Evolutionary conservation across 371 early-diverging fungal genomes (phyloP), one percentile per base, ranked within the genome.

Genomic region (Mortierella sp.): DNA sequence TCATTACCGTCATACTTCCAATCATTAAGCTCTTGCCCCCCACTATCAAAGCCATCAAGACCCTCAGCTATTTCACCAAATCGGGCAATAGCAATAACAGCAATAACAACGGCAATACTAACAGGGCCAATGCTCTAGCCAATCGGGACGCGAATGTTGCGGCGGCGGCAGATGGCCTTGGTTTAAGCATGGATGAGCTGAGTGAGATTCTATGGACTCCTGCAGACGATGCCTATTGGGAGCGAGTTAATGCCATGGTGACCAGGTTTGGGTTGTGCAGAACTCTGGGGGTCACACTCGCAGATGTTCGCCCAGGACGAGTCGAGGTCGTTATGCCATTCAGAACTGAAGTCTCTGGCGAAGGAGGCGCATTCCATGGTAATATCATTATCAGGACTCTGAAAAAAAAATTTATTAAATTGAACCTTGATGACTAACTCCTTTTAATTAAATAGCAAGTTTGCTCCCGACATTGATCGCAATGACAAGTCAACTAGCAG

Each of bases 261-360:
- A 64, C 64, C 7, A 61, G 80, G 26, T 70, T 58, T 53, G 80
- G 80, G 7, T 42, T 74, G 12, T 74, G 60, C 68, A 74, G 70
- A 58, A 74, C 75, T 19, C 28, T 80, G 7, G 80, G 80, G 0
- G 40, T 74, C n/a, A 66, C 71, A 2, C 58, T 80, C 4, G 74
- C 75, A 5, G 75, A 68, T 0, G 75, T 80, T 15, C 62, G 64
- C 3, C 80, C 80, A 8, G 80, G 80, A 15, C 67, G 75, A 5
- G 80, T 80, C 42, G 75, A 80, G 56, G 61, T 80, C 35, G n/a
- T 71, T 31, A 70, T 80, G 75, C 80, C 80, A 19, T 80, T 80
- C 32, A 66, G 75, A 19, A 45, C 80, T 15, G 80, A 80, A 34
- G 68, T 80, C 13, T 80, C 80, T 5, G 80, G 80, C 5, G 80